Base-by-base conservation (phyloP, 306 rosid species). In the Quercus glauca region DNA sequence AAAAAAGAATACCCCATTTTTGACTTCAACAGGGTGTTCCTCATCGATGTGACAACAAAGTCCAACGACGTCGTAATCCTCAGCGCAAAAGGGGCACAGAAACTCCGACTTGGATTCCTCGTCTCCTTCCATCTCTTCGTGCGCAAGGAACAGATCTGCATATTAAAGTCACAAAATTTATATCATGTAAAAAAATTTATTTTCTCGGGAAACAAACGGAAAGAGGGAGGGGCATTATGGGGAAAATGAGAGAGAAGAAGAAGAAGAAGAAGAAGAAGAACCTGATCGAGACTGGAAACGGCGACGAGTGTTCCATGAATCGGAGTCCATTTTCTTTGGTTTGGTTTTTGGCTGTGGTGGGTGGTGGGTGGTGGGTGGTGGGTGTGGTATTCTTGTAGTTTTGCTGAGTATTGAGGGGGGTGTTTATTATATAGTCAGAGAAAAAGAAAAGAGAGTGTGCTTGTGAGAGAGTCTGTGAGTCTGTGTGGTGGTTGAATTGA, bases 41-140 rank as follows among this genome's bases (percentile, higher is more conserved):
- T 87, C 94, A 29, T 92, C 94, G 88, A 92, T 89, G 88, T 92
- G 97, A 71, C 94, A 90, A 67, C 97, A 92, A 77, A 92, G 97
- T 51, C 93, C 93, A 82, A 92, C 92, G 55, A 92, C 83, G 26
- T 92, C 97, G 73, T 88, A 92, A 80, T 90, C 92, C 74, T 90
- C 94, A 4, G 92, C 88, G 26, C 97, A 92, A 71, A 89, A 90
- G 60, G 97, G 97, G 75, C 97, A 92, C 15, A 90, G 83, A 73
- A 78, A 92, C 81, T 92, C 97, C 58, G 90, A 83, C 69, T 87
- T 81, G 64, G 86, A 81, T 75, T 90, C 94, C 72, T 90, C 94
- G 5, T 74, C 89, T 4, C 88, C 89, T 9, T 87, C 90, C 1
- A 23, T 60, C 51, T 91, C 95, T 4, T 89, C 92, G 63, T 85